Percentiles rank a stretch among this genome's conserved stretches.
These are phyloP conservation scores for Suillus plorans DNA, from an alignment of 768 basidiomycete genomes.

Conservation along the genomic window DNA sequence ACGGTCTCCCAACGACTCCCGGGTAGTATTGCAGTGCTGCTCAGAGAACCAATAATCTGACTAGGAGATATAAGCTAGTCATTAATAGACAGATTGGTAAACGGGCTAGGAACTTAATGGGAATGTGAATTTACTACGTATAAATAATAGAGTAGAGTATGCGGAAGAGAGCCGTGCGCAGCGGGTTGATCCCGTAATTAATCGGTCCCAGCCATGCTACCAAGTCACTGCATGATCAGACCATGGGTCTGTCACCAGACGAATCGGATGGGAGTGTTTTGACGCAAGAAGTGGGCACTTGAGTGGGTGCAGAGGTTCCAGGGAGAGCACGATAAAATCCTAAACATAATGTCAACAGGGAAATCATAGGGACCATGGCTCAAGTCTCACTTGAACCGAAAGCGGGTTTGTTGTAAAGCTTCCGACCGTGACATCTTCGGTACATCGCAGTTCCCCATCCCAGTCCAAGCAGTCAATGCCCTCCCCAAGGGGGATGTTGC, in stretches of 20 bases:
- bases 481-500: constrained; percentile 18
- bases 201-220: not conserved
- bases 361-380: not conserved
- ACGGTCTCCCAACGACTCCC: not conserved
- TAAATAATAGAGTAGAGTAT: not conserved
- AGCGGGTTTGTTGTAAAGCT: constrained; percentile 48
- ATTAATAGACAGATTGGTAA: not conserved
- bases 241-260: constrained; percentile 61
- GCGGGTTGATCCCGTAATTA: not conserved
- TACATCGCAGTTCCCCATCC: constrained; percentile 51
- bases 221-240: constrained; percentile 14
- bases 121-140: not conserved
- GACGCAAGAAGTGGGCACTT: constrained; percentile 35
- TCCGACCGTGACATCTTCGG: constrained; percentile 39
- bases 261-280: constrained; percentile 51
- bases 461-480: constrained; percentile 53
- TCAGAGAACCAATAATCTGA: not conserved
- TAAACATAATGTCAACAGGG: constrained; percentile 19
- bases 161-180: not conserved
- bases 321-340: constrained; percentile 57
- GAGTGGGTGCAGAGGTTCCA: constrained; percentile 42
- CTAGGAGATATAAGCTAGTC: not conserved
- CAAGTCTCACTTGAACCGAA: constrained; percentile 47
- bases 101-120: not conserved
- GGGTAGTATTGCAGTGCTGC: not conserved